Percentiles rank a stretch among this genome's conserved stretches.
Evolutionary conservation across 108 stramenopile species (phyloP).

Genomic region (Cyclostephanos invisitatus): DNA sequence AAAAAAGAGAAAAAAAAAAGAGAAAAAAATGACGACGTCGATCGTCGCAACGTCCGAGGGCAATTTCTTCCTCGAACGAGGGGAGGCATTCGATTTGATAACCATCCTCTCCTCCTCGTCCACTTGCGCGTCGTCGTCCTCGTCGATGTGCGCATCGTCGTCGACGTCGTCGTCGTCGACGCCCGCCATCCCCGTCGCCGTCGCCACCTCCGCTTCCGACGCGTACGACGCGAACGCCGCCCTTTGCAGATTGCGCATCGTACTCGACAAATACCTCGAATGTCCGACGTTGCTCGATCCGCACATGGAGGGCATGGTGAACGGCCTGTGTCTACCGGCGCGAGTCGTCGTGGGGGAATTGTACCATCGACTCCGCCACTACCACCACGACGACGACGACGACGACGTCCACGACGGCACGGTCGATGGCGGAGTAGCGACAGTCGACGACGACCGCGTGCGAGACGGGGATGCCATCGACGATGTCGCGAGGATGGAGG

Average conservation of each 20-base stretch:
- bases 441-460: no score
- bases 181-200: not conserved
- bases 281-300: constrained; percentile 91
- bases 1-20: not conserved
- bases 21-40: constrained; percentile 27
- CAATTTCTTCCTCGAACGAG: constrained; percentile 48
- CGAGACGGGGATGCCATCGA: no score
- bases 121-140: not conserved
- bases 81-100: constrained; percentile 48
- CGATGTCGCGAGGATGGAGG: not conserved
- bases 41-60: constrained; percentile 35
- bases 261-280: constrained; percentile 94
- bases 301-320: constrained; percentile 75
- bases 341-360: constrained; percentile 43
- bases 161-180: no score
- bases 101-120: constrained; percentile 12
- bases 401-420: not conserved
- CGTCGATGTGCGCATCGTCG: not conserved
- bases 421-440: no score
- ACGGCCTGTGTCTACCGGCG: constrained; percentile 40
- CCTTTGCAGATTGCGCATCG: constrained; percentile 48
- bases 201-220: not conserved
- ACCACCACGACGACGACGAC: constrained; percentile 15
- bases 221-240: constrained; percentile 25
- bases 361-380: constrained; percentile 23